Percentiles rank a stretch among this genome's conserved stretches.
These are phyloP conservation scores for Fraxinus ornus DNA, from an alignment of 305 asterid genomes.

Conservation along the genomic window DNA sequence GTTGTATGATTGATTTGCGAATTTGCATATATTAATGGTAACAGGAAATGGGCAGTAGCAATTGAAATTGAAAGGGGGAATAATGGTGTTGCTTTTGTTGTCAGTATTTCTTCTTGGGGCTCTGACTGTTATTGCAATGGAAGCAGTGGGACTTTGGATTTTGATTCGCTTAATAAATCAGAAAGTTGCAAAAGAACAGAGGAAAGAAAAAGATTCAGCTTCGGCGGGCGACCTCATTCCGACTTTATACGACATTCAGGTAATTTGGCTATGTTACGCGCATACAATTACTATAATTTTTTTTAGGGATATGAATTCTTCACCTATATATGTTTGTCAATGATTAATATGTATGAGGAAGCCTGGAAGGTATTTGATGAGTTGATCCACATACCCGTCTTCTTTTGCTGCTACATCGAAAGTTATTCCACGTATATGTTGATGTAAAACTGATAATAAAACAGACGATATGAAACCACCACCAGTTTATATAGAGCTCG, in stretches of 20 bases:
- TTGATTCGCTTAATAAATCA: slow-evolving; percentile 53
- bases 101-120: slow-evolving; percentile 63
- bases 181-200: slow-evolving; percentile 37
- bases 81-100: slow-evolving; percentile 44
- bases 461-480: not conserved
- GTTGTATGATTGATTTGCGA: not conserved
- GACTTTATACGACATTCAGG: slow-evolving; percentile 65
- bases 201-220: slow-evolving; percentile 24
- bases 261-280: slow-evolving; percentile 9
- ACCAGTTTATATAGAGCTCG: not conserved
- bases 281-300: not conserved
- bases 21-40: not conserved
- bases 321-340: not conserved
- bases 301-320: slow-evolving; percentile 5
- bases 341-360: not conserved
- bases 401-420: not conserved
- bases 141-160: slow-evolving; percentile 50
- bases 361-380: not conserved
- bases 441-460: not conserved
- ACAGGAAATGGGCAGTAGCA: not conserved
- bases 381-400: not conserved
- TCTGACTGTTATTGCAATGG: slow-evolving; percentile 49
- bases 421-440: not conserved
- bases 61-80: slow-evolving; percentile 2
- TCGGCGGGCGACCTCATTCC: slow-evolving; percentile 43